Evolutionary conservation across 2,329 filamentous ascomycete genomes (phyloP).

Genomic region (Pseudogymnoascus sp.): DNA sequence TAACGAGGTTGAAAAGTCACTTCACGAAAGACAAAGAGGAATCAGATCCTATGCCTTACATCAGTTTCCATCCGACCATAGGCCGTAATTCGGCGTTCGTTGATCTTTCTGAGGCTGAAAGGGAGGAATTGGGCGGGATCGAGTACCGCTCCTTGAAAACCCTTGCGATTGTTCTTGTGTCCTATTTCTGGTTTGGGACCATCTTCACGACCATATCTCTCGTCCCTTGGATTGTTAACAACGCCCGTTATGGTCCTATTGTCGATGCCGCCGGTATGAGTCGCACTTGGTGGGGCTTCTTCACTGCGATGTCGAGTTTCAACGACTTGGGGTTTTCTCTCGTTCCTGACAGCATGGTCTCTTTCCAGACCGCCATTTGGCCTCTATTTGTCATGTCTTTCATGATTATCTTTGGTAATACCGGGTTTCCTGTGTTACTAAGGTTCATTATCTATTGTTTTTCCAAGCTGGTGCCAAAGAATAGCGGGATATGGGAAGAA

Average conservation of each 20-base stretch:
- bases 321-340: constrained; percentile 93
- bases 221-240: constrained; percentile 69
- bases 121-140: constrained; percentile 91
- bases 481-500: constrained; percentile 73
- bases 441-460: constrained; percentile 83
- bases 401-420: constrained; percentile 90
- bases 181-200: constrained; percentile 79
- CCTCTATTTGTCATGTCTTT: constrained; percentile 72
- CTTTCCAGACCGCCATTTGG: constrained; percentile 70
- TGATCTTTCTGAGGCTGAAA: constrained; percentile 78
- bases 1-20: constrained; percentile 45
- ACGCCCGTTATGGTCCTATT: constrained; percentile 51
- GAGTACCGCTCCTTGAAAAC: constrained; percentile 91
- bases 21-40: constrained; percentile 34
- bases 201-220: constrained; percentile 65
- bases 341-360: constrained; percentile 88
- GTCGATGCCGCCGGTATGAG: constrained; percentile 55
- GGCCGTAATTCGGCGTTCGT: constrained; percentile 90
- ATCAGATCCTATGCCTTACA: constrained; percentile 66
- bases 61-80: constrained; percentile 89
- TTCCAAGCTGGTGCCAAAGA: constrained; percentile 56
- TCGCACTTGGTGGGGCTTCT: constrained; percentile 85
- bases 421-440: constrained; percentile 89
- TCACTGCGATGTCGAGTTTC: constrained; percentile 79
- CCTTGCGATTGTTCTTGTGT: constrained; percentile 65